Conservation (phyloP, 2,329 filamentous ascomycete genomes). For the Diplocarpon rosae region DNA sequence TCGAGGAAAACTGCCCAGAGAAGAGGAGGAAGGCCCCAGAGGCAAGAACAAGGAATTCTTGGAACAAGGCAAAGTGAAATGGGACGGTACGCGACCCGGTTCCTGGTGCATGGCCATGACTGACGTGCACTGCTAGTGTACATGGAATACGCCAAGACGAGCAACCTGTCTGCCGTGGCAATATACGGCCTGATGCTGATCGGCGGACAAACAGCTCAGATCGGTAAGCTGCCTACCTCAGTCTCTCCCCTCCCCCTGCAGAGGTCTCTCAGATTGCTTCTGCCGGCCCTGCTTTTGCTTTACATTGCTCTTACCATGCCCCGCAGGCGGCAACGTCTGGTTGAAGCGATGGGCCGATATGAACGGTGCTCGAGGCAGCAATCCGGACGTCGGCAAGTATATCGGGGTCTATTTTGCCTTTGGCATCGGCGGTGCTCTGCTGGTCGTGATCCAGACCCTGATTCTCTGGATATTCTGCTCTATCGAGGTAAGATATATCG, state of each 20-base stretch:
- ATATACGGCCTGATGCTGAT: slow-evolving; percentile 72
- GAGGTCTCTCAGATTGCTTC: slow-evolving; percentile 5
- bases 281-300: background rate
- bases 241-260: slow-evolving; percentile 5
- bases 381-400: slow-evolving; percentile 74
- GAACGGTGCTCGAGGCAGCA: slow-evolving; percentile 57
- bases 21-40: slow-evolving; percentile 68
- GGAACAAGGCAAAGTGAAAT: slow-evolving; percentile 97
- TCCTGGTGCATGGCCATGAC: slow-evolving; percentile 8
- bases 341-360: slow-evolving; percentile 83
- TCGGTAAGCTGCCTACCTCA: slow-evolving; percentile 42
- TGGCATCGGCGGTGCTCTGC: slow-evolving; percentile 71
- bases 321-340: slow-evolving; percentile 70
- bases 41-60: slow-evolving; percentile 75
- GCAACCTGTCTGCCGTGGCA: slow-evolving; percentile 72
- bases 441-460: slow-evolving; percentile 85
- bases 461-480: slow-evolving; percentile 99
- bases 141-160: slow-evolving; percentile 85
- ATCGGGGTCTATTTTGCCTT: slow-evolving; percentile 94
- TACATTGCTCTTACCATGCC: slow-evolving; percentile 10
- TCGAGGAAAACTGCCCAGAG: slow-evolving; percentile 62
- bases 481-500: slow-evolving; percentile 60
- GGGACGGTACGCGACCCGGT: slow-evolving; percentile 42
- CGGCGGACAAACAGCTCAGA: slow-evolving; percentile 68
- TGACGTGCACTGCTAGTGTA: slow-evolving; percentile 49